phyloP scores from a whole-genome alignment of 306 rosid genomes.

The Lithocarpus polystachyus region DNA sequence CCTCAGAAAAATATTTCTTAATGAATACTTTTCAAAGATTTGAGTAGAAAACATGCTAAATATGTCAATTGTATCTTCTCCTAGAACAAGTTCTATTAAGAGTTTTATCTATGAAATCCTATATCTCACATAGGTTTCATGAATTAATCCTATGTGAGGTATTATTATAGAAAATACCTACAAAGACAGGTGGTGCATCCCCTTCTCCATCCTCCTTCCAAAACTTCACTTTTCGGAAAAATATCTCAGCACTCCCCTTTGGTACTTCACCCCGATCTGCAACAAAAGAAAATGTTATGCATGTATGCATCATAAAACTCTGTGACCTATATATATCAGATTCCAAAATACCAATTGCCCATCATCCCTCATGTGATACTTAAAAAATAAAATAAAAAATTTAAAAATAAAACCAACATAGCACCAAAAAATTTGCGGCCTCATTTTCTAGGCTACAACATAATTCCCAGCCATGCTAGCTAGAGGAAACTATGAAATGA shows the following conservation, averaged over 20 bases:
- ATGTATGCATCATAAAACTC: neutral
- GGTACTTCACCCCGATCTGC: slow-evolving; percentile 89
- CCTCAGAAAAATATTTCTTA: no score
- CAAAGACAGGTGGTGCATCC: slow-evolving; percentile 95
- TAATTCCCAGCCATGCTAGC: no score
- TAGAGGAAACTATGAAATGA: neutral
- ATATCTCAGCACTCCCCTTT: slow-evolving; percentile 83
- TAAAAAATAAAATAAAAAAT: neutral
- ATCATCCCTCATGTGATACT: neutral
- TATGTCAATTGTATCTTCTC: no score
- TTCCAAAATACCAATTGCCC: neutral
- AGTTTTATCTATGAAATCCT: no score
- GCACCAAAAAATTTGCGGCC: neutral
- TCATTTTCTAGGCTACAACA: no score
- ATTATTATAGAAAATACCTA: slow-evolving; percentile 49
- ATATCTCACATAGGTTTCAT: no score
- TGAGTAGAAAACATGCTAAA: no score
- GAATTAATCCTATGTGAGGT: neutral
- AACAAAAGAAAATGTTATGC: neutral
- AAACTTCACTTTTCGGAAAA: slow-evolving; percentile 86
- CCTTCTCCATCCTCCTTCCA: slow-evolving; percentile 87
- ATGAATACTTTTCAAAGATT: no score
- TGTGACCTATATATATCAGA: neutral
- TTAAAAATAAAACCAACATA: neutral
- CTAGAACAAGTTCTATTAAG: no score